Percentiles rank a stretch among this genome's conserved stretches.
Evolutionary conservation across 768 basidiomycete species (phyloP).

Genomic region (Leccinum truebloodii): DNA sequence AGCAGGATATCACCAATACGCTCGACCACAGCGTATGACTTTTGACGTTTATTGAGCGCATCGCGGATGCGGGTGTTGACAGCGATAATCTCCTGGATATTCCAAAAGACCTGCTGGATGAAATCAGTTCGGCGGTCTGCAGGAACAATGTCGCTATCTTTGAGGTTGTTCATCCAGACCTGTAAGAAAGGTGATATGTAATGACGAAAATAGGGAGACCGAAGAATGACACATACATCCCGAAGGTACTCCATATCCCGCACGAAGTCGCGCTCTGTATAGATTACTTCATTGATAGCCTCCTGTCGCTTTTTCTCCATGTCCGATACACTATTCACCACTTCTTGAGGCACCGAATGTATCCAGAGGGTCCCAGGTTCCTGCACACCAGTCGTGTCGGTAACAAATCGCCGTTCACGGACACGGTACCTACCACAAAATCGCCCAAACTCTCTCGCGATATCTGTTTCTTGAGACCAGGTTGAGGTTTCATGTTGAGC

Average conservation of each 20-base stretch:
- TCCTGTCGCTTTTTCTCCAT: conserved; percentile 95
- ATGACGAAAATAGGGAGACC: not conserved
- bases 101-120: conserved; percentile 96
- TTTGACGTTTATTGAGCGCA: conserved; percentile 92
- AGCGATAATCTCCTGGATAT: conserved; percentile 87
- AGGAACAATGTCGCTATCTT: conserved; percentile 76
- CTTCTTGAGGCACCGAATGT: conserved; percentile 92
- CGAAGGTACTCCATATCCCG: conserved; percentile 97
- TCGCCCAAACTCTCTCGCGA: conserved; percentile 83
- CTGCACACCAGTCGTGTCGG: conserved; percentile 37
- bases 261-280: conserved; percentile 96
- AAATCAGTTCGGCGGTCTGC: conserved; percentile 77
- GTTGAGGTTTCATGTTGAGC: conserved; percentile 91
- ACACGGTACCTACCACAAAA: conserved; percentile 52
- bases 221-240: conserved; percentile 60
- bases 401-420: not conserved
- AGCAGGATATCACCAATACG: conserved; percentile 88
- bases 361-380: conserved; percentile 92
- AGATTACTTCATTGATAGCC: conserved; percentile 94
- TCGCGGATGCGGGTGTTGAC: conserved; percentile 93
- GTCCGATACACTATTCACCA: conserved; percentile 90
- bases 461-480: conserved; percentile 82
- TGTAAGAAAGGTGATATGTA: conserved; percentile 31
- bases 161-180: conserved; percentile 89
- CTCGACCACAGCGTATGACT: conserved; percentile 91